Evolutionary conservation across 2,329 filamentous ascomycete genomes (phyloP), one percentile per base, ranked within the genome.

Genomic region (Elsinoe australis): DNA sequence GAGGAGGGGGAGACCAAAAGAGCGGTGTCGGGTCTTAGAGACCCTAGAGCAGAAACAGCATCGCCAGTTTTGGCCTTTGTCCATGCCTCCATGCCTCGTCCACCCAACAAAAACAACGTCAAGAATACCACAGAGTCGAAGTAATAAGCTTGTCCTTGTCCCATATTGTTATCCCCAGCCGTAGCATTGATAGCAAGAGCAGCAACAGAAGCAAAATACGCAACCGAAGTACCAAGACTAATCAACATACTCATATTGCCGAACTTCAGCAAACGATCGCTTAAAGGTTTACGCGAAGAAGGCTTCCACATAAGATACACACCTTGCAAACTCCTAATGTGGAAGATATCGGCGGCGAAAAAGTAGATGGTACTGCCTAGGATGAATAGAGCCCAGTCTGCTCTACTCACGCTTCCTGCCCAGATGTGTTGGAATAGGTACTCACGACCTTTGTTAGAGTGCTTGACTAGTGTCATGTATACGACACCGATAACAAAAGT

Each of bases 171-270:
- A 21, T 35, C 49, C 12, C 44, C 14, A 68, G 59, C 14, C 65
- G 59, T 2, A n/a, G 71, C 71, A 3, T 72, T 75, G 3, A 81
- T 77, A 5, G 80, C 77, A 45, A 95, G 74, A 54, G 94, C 81
- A 12, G 80, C 83, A 18, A 94, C 69, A 0, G 87, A 94, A 0
- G 87, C 82, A 53, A 94, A 71, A 62, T 94, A 95, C 1, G 89
- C 89, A 52, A 95, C 87, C 2, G 80, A 83, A 0, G 89, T 94
- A 4, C 88, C 89, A 2, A 94, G 74, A 5, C 85, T 92, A 66
- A 95, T 89, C 51, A 95, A 75, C 70, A 94, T 83, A 61, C 94
- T 94, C 89, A 95, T 95, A 69, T 88, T 95, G 6, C 89, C 89
- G 59, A 95, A 95, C n/a, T 85, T 81, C 63, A 88, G 87, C 59